A percentile compares a stretch with the other conserved stretches of the same genome.
phyloP scores from a whole-genome alignment of 768 basidiomycete genomes.

The Arthromyces matolae region DNA sequence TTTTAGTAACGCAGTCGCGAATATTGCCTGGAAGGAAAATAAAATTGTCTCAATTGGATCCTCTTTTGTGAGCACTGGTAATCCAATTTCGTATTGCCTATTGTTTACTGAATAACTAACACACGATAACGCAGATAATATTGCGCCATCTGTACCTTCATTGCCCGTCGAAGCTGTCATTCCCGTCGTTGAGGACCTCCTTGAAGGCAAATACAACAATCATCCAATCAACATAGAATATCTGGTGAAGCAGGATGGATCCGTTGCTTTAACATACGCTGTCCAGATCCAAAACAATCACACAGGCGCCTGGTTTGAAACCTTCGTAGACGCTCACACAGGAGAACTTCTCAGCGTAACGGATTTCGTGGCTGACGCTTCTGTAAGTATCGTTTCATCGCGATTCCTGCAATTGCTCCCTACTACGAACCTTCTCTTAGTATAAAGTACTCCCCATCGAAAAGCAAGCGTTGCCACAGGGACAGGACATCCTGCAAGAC shows the following conservation, averaged over 20 bases:
- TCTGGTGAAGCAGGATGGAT: conserved; percentile 35
- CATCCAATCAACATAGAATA: conserved; percentile 38
- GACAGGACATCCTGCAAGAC: conserved; percentile 39
- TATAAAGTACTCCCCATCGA: conserved; percentile 42
- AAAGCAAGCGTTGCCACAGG: conserved; percentile 42
- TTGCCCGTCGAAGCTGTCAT: conserved; percentile 35
- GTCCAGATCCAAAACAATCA: conserved; percentile 32
- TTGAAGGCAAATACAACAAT: conserved; percentile 38
- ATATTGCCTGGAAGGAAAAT: conserved; percentile 30
- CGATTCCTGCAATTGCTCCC: neutral
- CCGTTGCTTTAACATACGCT: conserved; percentile 38
- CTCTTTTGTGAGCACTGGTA: conserved; percentile 29
- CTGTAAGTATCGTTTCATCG: conserved; percentile 23
- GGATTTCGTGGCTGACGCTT: conserved; percentile 46
- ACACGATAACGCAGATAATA: conserved; percentile 15
- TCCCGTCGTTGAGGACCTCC: conserved; percentile 29
- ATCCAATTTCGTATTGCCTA: neutral
- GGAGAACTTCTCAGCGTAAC: conserved; percentile 46
- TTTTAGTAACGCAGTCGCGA: conserved; percentile 35
- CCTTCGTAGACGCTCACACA: conserved; percentile 52
- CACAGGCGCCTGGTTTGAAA: conserved; percentile 50
- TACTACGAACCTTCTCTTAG: conserved; percentile 12
- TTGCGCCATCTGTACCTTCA: conserved; percentile 37
- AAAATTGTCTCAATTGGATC: conserved; percentile 31
- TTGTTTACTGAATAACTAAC: neutral